Evolutionary conservation across 177 flowering plant species (phyloP), one percentile per base, ranked within the genome.

Genomic region (Vitis hybrid): DNA sequence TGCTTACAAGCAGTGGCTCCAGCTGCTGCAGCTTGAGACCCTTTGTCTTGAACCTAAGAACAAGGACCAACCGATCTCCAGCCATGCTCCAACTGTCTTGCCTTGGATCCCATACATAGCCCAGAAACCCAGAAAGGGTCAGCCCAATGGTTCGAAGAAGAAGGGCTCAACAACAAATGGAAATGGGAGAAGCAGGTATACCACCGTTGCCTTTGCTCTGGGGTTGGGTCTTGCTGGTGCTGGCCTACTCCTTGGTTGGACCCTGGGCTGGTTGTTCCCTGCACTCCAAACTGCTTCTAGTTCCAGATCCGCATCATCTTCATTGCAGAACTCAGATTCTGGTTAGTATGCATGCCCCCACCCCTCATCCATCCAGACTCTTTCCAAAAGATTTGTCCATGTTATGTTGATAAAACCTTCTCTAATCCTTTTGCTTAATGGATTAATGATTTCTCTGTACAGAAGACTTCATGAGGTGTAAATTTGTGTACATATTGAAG

Each of bases 171-270:
- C 70, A 9, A 3, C 10, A 38, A 38, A 38, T 38, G 13, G 52
- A 60, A 8, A 18, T 11, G 61, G 22, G 28, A n/a, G 66, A 9
- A 49, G 72, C 4, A 83, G 49, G 71, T 81, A 64, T 71, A 85
- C 81, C 1, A 85, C 81, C 1, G 70, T 84, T 65, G 87, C 85
- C 28, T 80, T 85, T 65, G 88, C 82, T 3, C 33, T 90, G 24
- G 94, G 94, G 44, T 71, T 88, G 66, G 74, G 90, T 59, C 89
- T 89, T 20, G 86, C 82, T 59, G 84, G 94, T 58, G 92, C 90
- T 38, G 92, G 90, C 7, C 76, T 90, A 77, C 81, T 90, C 59
- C 78, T 90, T 28, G 92, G 94, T 5, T 90, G 94, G 92, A 85
- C 94, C 19, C 68, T 86, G 70, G 92, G 89, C 4, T 90, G 90